Evolutionary conservation across 108 stramenopile species (phyloP), one percentile per base, ranked within the genome.

Genomic region (Schizochytrium sp.): DNA sequence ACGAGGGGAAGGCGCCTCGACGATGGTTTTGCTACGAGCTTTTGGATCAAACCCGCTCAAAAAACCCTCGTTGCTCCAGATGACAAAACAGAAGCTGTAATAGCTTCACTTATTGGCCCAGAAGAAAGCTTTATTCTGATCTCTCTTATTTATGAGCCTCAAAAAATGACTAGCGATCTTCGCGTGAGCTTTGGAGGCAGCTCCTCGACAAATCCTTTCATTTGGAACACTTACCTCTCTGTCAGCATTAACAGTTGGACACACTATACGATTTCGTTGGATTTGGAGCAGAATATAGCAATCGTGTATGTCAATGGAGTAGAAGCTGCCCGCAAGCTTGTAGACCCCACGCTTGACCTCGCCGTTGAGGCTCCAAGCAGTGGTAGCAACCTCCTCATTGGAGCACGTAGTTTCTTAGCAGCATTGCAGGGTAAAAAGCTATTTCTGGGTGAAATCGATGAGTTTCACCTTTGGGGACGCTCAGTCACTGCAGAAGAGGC

Each of bases 141-240:
- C 76, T 83, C 50, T 8, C 47, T 83, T n/a, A n/a, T n/a, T n/a
- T 83, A 53, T n/a, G 64, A 69, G 47, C 47, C 76, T 0, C 47
- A 83, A 10, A 83, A 83, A 50, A 40, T 0, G 38, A 55, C 76
- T 2, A 83, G 76, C 2, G 76, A 83, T 3, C 47, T 83, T 5
- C 76, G 76, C 50, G 5, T 83, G 4, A 28, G n/a, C 8, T n/a
- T 83, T n/a, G 76, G 47, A 2, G 28, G 10, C 45, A 53, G n/a
- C 0, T n/a, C 10, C 47, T 47, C 0, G 15, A 40, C 10, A 7
- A 50, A 83, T 44, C 12, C 15, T 47, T 83, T 83, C 2, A 53
- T 55, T 47, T 83, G 76, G 76, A 83, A 83, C 76, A 83, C 76
- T n/a, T 83, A 40, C 53, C 50, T 55, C 10, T 5, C 50, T 0